Conservation (phyloP, 1,284 basidiomycete genomes). For the Cutaneotrichosporon spelunceum region DNA sequence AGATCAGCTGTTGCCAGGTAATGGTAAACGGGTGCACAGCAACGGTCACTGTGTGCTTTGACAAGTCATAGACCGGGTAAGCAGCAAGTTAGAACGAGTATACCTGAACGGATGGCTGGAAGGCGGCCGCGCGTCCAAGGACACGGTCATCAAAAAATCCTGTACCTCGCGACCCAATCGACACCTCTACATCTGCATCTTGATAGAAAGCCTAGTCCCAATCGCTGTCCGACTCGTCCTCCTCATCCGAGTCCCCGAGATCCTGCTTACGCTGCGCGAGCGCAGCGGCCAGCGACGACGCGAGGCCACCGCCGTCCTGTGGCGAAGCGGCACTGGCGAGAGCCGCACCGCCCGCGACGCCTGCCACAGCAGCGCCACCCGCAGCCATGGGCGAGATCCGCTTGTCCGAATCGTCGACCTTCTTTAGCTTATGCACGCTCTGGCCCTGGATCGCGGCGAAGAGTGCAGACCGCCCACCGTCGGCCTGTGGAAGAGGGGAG, state of each 20-base stretch:
- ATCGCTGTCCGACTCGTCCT: slow-evolving; percentile 83
- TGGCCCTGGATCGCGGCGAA: slow-evolving; percentile 67
- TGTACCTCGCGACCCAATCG: not conserved
- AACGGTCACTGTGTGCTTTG: no score
- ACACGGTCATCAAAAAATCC: no score
- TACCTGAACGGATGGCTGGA: no score
- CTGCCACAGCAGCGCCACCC: slow-evolving; percentile 54
- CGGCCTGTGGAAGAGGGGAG: slow-evolving; percentile 36
- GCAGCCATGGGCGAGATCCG: slow-evolving; percentile 53
- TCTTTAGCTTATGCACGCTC: slow-evolving; percentile 68
- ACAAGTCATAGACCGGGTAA: no score
- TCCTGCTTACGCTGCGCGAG: slow-evolving; percentile 78
- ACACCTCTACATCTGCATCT: not conserved
- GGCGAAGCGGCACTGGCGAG: slow-evolving; percentile 29
- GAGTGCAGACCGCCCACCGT: slow-evolving; percentile 59
- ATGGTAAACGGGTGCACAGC: no score
- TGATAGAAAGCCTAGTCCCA: slow-evolving; percentile 61
- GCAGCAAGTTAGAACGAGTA: no score
- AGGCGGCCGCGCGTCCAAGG: no score
- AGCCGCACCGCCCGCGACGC: slow-evolving; percentile 49
- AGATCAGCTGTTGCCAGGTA: no score
- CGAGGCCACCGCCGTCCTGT: slow-evolving; percentile 56
- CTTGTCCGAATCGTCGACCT: slow-evolving; percentile 53
- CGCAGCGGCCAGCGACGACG: slow-evolving; percentile 64
- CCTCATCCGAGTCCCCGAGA: slow-evolving; percentile 83